Percentiles rank a stretch among this genome's conserved stretches.
Evolutionary conservation across 139 green algal species (phyloP).

Genomic region (Auxenochlorella pyrenoidosa): DNA sequence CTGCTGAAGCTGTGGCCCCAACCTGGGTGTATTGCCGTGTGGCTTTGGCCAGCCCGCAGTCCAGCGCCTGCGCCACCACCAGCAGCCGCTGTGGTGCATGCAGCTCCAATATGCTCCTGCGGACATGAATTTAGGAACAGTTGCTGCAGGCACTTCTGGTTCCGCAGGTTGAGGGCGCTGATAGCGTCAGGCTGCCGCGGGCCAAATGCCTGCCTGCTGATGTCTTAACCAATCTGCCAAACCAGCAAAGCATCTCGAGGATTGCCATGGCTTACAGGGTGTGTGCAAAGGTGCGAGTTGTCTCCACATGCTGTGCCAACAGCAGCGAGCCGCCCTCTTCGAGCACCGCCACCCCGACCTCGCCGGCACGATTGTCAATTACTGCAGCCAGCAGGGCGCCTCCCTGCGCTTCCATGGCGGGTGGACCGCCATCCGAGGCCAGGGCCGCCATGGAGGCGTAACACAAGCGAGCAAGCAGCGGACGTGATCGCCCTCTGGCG

Average conservation of each 20-base stretch:
- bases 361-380: constrained; percentile 76
- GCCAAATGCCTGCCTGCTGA: neutral
- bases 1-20: neutral
- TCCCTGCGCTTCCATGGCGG: neutral
- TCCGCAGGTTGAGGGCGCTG: neutral
- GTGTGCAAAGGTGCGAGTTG: constrained; percentile 49
- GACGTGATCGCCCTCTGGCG: no score
- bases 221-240: no score
- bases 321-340: constrained; percentile 37
- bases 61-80: constrained; percentile 20
- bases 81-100: constrained; percentile 3
- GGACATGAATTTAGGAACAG: no score
- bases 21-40: constrained; percentile 38
- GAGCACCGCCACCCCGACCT: constrained; percentile 73
- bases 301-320: constrained; percentile 70
- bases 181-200: neutral
- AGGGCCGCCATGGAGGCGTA: no score
- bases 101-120: neutral
- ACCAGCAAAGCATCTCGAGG: neutral
- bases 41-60: neutral
- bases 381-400: constrained; percentile 46
- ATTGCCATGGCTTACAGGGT: constrained; percentile 37
- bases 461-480: no score
- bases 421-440: no score
- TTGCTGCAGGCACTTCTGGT: no score